These are phyloP conservation scores for Arthrobotrys entomopaga DNA, from an alignment of 2,329 filamentous ascomycete genomes.

Conservation along the genomic window DNA sequence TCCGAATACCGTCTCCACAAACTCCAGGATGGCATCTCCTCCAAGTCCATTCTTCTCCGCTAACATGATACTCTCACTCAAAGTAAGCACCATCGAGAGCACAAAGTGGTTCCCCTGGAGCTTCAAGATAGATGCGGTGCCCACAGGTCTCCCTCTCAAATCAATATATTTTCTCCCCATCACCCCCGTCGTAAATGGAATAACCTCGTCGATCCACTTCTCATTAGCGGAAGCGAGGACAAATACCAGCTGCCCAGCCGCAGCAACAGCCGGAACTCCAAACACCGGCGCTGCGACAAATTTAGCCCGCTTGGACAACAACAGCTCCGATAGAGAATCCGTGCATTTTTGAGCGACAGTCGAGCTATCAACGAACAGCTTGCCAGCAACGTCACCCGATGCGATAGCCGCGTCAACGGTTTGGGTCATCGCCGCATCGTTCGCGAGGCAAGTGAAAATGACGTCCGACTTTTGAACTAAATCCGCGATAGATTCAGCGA, in stretches of 20 bases:
- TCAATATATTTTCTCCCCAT: constrained; percentile 76
- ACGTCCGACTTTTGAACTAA: constrained; percentile 77
- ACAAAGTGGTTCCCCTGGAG: constrained; percentile 88
- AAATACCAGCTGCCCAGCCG: constrained; percentile 75
- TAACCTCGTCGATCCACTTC: constrained; percentile 71
- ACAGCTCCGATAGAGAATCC: constrained; percentile 70
- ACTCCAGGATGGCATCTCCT: constrained; percentile 73
- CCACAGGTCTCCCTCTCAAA: constrained; percentile 74
- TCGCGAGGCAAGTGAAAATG: constrained; percentile 82
- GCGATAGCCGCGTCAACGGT: constrained; percentile 69
- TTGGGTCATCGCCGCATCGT: constrained; percentile 77
- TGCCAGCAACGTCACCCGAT: constrained; percentile 69
- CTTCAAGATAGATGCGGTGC: constrained; percentile 77
- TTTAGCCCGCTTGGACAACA: constrained; percentile 71
- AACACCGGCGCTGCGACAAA: constrained; percentile 83
- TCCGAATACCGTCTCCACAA: constrained; percentile 67
- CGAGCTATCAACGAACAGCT: constrained; percentile 86
- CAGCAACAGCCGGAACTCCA: constrained; percentile 76
- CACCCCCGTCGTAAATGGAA: constrained; percentile 77
- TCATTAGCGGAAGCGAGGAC: constrained; percentile 74
- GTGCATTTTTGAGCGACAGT: constrained; percentile 87
- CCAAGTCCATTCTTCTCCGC: constrained; percentile 85
- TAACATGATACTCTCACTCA: constrained; percentile 80
- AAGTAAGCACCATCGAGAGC: constrained; percentile 74
- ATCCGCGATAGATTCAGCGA: constrained; percentile 71